phyloP scores from a whole-genome alignment of 768 basidiomycete species.

The Basidioascus undulatus region DNA sequence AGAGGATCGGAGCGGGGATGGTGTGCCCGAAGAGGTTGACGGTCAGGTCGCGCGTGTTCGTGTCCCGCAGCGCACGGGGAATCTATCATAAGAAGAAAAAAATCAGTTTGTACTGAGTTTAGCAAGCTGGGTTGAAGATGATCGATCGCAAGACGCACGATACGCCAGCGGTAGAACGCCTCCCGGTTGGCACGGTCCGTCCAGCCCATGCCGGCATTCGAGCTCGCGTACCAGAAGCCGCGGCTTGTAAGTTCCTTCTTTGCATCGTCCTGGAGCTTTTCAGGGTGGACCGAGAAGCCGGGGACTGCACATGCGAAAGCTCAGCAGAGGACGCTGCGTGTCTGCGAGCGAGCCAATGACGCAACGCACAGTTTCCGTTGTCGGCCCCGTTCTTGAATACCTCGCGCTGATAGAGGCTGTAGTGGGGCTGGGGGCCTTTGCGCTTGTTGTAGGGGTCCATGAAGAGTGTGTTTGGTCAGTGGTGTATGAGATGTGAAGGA shows the following conservation, averaged over 20 bases:
- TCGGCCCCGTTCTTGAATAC: slow-evolving; percentile 16
- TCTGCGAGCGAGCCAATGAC: slow-evolving; percentile 10
- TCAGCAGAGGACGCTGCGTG: too few relatives aligned
- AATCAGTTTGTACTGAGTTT: too few relatives aligned
- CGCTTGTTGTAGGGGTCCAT: too few relatives aligned
- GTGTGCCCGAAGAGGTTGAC: slow-evolving; percentile 26
- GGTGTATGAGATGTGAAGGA: too few relatives aligned
- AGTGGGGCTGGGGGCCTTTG: slow-evolving; percentile 23
- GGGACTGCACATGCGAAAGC: slow-evolving; percentile 9
- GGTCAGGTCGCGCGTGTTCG: slow-evolving; percentile 26
- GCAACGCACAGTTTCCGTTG: background rate
- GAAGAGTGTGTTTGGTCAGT: too few relatives aligned
- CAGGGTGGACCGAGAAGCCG: slow-evolving; percentile 16
- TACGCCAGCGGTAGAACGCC: slow-evolving; percentile 40
- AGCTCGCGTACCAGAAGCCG: slow-evolving; percentile 49
- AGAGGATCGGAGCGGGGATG: slow-evolving; percentile 29
- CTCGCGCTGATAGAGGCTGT: slow-evolving; percentile 29
- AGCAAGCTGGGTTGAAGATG: too few relatives aligned
- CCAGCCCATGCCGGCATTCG: slow-evolving; percentile 44
- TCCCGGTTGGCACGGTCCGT: slow-evolving; percentile 43
- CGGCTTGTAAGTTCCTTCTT: slow-evolving; percentile 25
- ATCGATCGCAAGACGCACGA: slow-evolving; percentile 24
- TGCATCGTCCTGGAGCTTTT: slow-evolving; percentile 21
- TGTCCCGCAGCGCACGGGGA: slow-evolving; percentile 33
- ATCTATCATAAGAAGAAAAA: too few relatives aligned